A percentile compares a stretch with the other conserved stretches of the same genome.
Evolutionary conservation across 768 basidiomycete genomes (phyloP).

Genomic region (Agrocybe pediades): DNA sequence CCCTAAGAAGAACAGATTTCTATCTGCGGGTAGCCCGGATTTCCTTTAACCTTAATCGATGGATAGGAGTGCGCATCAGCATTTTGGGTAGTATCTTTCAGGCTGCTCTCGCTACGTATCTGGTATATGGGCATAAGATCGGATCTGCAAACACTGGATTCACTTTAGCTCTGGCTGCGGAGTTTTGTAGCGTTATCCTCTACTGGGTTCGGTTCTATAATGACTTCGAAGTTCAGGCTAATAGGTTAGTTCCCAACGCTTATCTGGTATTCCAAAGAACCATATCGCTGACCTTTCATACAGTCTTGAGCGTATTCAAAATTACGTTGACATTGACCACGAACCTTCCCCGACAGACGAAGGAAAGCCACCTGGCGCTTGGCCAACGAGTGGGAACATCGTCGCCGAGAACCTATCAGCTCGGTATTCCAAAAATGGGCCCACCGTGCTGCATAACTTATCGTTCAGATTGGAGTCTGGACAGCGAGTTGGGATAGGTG

Average conservation of each 20-base stretch:
- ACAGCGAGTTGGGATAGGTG: constrained; percentile 53
- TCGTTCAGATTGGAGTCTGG: constrained; percentile 55
- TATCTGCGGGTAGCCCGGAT: constrained; percentile 45
- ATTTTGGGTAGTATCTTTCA: constrained; percentile 58
- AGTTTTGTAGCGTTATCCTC: constrained; percentile 57
- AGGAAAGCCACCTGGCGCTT: constrained; percentile 63
- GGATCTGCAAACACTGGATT: constrained; percentile 50
- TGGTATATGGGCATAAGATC: constrained; percentile 45
- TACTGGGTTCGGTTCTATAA: constrained; percentile 46
- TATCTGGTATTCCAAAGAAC: background rate
- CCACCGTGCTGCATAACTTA: constrained; percentile 55
- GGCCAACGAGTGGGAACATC: constrained; percentile 63
- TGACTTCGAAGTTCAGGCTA: constrained; percentile 40
- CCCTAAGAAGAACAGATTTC: constrained; percentile 50
- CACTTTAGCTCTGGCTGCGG: constrained; percentile 56
- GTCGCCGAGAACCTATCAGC: constrained; percentile 59
- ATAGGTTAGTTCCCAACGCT: constrained; percentile 17
- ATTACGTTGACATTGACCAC: constrained; percentile 59
- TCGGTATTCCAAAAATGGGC: constrained; percentile 50
- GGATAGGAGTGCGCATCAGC: constrained; percentile 54
- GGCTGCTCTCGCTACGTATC: constrained; percentile 51
- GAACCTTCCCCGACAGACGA: constrained; percentile 42
- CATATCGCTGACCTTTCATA: background rate
- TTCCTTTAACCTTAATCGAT: constrained; percentile 50
- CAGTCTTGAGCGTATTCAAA: constrained; percentile 72